These are phyloP conservation scores for Penicillium sp. DNA, from an alignment of 2,329 filamentous ascomycete genomes.

Conservation along the genomic window DNA sequence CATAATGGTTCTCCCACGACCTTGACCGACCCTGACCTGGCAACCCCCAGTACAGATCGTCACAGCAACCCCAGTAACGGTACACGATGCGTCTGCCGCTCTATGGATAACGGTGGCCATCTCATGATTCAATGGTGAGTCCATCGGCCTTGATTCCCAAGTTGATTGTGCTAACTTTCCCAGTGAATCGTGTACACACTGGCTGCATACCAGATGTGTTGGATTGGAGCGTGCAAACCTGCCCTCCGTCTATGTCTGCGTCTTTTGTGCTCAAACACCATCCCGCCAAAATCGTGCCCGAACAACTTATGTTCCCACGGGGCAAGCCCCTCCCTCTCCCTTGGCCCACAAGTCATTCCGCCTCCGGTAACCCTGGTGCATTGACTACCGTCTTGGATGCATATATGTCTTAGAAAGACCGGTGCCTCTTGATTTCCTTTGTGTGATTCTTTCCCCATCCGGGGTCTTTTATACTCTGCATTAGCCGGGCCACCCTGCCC, in stretches of 20 bases:
- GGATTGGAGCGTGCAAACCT: conserved; percentile 51
- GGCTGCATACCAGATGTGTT: conserved; percentile 59
- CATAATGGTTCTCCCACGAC: conserved; percentile 52
- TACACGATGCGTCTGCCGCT: conserved; percentile 59
- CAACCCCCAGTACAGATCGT: conserved; percentile 54
- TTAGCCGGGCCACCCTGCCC: conserved; percentile 19
- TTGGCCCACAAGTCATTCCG: conserved; percentile 44
- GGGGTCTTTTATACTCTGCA: conserved; percentile 13
- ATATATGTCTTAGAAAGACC: conserved; percentile 11
- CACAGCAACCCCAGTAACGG: conserved; percentile 52
- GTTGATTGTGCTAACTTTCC: conserved; percentile 9
- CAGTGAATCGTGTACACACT: conserved; percentile 62
- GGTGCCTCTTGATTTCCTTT: conserved; percentile 15
- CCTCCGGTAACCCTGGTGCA: conserved; percentile 27
- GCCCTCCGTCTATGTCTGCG: conserved; percentile 50
- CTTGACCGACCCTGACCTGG: conserved; percentile 49
- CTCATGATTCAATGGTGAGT: conserved; percentile 59
- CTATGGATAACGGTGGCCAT: conserved; percentile 52
- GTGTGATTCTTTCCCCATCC: conserved; percentile 8
- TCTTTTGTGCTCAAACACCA: conserved; percentile 50
- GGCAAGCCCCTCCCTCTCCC: conserved; percentile 39
- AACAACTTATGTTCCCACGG: conserved; percentile 31
- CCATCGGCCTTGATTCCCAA: neutral
- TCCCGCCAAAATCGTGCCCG: conserved; percentile 38
- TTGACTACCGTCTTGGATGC: conserved; percentile 1